These are phyloP conservation scores for Cercospora sp. DNA, from an alignment of 2,329 filamentous ascomycete species.

Conservation along the genomic window DNA sequence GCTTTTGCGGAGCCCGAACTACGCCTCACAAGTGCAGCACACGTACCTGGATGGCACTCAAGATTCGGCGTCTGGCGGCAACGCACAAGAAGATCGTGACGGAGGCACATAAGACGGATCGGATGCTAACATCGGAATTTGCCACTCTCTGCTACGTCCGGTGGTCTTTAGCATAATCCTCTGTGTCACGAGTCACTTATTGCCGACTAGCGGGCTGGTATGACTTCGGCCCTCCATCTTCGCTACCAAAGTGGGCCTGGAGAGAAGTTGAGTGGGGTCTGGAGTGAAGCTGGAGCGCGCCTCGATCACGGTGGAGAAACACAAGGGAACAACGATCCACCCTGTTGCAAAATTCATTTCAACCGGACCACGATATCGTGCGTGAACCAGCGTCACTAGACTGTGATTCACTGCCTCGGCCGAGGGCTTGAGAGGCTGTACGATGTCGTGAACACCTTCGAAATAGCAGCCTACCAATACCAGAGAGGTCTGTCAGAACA, in stretches of 20 bases:
- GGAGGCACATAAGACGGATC: not conserved
- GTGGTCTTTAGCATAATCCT: not conserved
- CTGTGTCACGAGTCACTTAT: not conserved
- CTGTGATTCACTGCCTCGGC: not conserved
- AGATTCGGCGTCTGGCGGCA: not conserved
- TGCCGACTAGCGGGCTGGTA: not conserved
- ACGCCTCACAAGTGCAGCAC: not conserved
- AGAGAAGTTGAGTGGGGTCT: constrained; percentile 3
- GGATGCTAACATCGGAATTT: not conserved
- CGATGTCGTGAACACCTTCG: not conserved
- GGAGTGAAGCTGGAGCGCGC: constrained; percentile 15
- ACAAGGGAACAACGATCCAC: constrained; percentile 13
- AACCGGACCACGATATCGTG: not conserved
- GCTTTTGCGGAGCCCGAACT: not conserved
- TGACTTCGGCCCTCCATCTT: not conserved
- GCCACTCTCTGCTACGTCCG: not conserved
- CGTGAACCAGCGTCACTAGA: not conserved
- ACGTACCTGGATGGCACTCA: not conserved
- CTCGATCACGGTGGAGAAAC: constrained; percentile 8
- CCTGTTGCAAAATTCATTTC: not conserved
- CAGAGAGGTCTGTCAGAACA: not conserved
- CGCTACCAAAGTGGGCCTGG: not conserved
- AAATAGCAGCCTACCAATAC: not conserved
- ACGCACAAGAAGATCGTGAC: not conserved
- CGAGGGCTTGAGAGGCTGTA: not conserved